These are phyloP conservation scores for Stachybotrys echinatus DNA, from an alignment of 2,329 filamentous ascomycete species.

Conservation along the genomic window DNA sequence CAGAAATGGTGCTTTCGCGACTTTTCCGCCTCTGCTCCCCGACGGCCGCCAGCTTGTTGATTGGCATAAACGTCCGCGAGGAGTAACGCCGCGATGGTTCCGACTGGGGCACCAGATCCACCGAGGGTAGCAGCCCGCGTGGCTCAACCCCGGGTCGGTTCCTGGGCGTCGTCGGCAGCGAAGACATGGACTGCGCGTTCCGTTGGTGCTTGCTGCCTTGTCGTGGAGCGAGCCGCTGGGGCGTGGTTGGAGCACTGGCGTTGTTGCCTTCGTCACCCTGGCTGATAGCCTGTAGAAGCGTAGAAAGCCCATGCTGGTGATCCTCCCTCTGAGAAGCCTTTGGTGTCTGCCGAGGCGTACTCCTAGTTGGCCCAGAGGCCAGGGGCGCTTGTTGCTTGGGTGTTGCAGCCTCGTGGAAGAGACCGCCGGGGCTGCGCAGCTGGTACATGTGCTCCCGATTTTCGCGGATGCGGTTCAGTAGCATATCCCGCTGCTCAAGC, in stretches of 20 bases:
- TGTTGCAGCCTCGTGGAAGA: constrained; percentile 57
- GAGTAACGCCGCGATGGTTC: constrained; percentile 46
- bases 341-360: constrained; percentile 47
- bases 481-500: constrained; percentile 69
- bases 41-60: constrained; percentile 35
- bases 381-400: constrained; percentile 43
- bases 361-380: constrained; percentile 39
- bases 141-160: constrained; percentile 43
- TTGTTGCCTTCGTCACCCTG: constrained; percentile 52
- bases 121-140: constrained; percentile 53
- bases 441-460: constrained; percentile 82
- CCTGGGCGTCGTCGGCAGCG: constrained; percentile 72
- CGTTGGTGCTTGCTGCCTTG: constrained; percentile 61
- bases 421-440: constrained; percentile 69
- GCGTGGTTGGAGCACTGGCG: constrained; percentile 69
- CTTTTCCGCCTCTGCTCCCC: constrained; percentile 55
- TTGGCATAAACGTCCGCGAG: constrained; percentile 34
- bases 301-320: constrained; percentile 64
- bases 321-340: constrained; percentile 35
- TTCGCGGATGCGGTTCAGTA: constrained; percentile 80
- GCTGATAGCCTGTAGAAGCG: constrained; percentile 74
- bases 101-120: constrained; percentile 56
- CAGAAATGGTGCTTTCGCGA: constrained; percentile 81
- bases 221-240: constrained; percentile 43
- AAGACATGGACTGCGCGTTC: constrained; percentile 78